These are phyloP conservation scores for Paramecium caudatum DNA, from an alignment of 73 alveolate species.

Conservation along the genomic window DNA sequence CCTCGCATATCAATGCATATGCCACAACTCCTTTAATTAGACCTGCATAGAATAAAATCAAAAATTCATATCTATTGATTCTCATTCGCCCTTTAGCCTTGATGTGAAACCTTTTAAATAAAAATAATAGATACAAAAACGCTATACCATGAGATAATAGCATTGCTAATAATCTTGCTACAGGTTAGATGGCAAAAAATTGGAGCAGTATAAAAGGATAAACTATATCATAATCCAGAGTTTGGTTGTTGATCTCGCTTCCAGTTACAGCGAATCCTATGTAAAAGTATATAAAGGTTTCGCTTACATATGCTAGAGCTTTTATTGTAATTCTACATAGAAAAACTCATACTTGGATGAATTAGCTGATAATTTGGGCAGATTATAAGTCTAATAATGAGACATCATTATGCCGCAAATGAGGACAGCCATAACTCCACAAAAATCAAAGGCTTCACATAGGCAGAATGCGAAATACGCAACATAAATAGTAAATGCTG, in stretches of 20 bases:
- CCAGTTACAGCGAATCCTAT: constrained; percentile 29
- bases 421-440: constrained; percentile 96
- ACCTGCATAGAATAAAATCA: constrained; percentile 87
- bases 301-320: constrained; percentile 63
- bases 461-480: constrained; percentile 91
- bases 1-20: constrained; percentile 83
- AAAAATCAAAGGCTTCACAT: constrained; percentile 90
- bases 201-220: neutral
- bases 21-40: constrained; percentile 93
- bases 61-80: constrained; percentile 72
- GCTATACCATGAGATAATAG: constrained; percentile 23
- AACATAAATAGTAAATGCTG: constrained; percentile 87
- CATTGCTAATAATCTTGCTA: constrained; percentile 30
- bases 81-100: constrained; percentile 59
- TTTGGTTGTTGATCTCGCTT: neutral
- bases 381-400: constrained; percentile 93
- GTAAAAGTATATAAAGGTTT: constrained; percentile 52
- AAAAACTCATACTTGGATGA: neutral
- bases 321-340: constrained; percentile 62
- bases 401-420: constrained; percentile 95
- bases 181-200: neutral
- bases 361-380: constrained; percentile 78
- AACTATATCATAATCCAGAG: neutral
- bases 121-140: neutral
- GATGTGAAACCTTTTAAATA: neutral